Base-by-base conservation (phyloP, 2,329 filamentous ascomycete species). In the Cladobotryum mycophilum region DNA sequence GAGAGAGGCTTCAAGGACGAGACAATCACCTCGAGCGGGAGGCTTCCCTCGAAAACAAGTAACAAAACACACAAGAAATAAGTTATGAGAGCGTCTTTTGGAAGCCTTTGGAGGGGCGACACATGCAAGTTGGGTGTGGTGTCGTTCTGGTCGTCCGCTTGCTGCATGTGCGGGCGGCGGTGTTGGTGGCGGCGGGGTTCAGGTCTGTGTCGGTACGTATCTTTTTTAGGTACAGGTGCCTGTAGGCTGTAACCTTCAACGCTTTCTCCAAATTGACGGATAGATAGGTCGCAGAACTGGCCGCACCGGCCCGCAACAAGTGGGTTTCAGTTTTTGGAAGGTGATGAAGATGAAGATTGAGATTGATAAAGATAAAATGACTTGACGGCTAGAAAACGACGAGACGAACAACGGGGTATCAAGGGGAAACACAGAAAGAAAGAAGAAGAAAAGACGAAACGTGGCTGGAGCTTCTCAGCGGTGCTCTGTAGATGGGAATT, bases 221-320 rank as follows among this genome's bases (percentile, higher is more conserved):
- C 25, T 30, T 30, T 30, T 30, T 30, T 30, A 30, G 25, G 20
- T 20, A 30, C 25, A 30, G 25, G 25, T 30, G 8, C 25, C 25
- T 30, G 25, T 30, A 30, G 25, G 3, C 25, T 30, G 25, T 30
- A 30, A 30, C 25, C 25, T n/a, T 38, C 25, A 30, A 30, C 25
- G 25, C 34, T 52, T 52, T 52, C 47, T 40, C 41, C 45, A 49
- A 49, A 30, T 11, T 38, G 33, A 30, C 47, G 33, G 51, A 46
- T 20, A 35, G n/a, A 22, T 25, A 35, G 55, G 54, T 57, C 55
- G 56, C 56, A 57, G 56, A 56, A 53, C 22, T 47, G 56, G 58
- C 57, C 54, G 57, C 56, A 49, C 49, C 46, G 43, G 51, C 53
- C 49, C 51, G 47, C 51, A 41, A 47, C 37, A 33, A 49, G 15